Conservation (phyloP, 2,329 filamentous ascomycete genomes). For the Alternaria arbusti region DNA sequence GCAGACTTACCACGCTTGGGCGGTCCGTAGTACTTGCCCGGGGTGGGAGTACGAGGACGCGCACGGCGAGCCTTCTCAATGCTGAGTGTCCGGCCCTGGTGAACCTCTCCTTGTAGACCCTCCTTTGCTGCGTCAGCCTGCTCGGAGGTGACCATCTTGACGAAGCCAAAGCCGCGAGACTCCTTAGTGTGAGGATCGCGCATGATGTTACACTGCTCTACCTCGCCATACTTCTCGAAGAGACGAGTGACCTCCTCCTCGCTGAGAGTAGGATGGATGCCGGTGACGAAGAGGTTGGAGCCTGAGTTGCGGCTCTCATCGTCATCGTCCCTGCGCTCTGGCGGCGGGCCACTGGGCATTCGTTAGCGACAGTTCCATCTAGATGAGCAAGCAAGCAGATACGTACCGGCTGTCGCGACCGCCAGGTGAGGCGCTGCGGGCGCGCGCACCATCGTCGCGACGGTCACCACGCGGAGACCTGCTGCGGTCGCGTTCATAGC, state of each 20-base stretch:
- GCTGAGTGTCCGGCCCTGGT: conserved; percentile 93
- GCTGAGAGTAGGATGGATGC: conserved; percentile 89
- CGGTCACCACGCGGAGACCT: conserved; percentile 66
- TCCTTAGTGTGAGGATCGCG: conserved; percentile 97
- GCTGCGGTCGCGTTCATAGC: conserved; percentile 70
- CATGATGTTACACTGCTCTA: conserved; percentile 99
- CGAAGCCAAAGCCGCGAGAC: conserved; percentile 97
- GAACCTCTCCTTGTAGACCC: conserved; percentile 90
- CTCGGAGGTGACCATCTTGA: conserved; percentile 96
- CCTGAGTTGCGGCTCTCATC: conserved; percentile 88
- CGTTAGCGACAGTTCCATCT: conserved; percentile 24
- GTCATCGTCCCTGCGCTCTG: conserved; percentile 66
- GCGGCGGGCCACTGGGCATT: conserved; percentile 53
- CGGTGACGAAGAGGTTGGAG: conserved; percentile 98
- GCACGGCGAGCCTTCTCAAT: conserved; percentile 98
- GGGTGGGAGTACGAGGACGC: conserved; percentile 92
- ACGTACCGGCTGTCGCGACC: conserved; percentile 57
- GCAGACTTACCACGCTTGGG: conserved; percentile 85
- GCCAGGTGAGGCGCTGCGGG: conserved; percentile 69
- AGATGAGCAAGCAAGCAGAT: neutral
- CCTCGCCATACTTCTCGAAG: conserved; percentile 98
- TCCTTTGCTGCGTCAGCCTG: conserved; percentile 97
- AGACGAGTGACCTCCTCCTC: conserved; percentile 92
- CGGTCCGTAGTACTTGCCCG: conserved; percentile 98
- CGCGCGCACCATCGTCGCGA: conserved; percentile 62